Base-by-base conservation (phyloP, 140 eudicot genomes). In the Anethum foeniculum region DNA sequence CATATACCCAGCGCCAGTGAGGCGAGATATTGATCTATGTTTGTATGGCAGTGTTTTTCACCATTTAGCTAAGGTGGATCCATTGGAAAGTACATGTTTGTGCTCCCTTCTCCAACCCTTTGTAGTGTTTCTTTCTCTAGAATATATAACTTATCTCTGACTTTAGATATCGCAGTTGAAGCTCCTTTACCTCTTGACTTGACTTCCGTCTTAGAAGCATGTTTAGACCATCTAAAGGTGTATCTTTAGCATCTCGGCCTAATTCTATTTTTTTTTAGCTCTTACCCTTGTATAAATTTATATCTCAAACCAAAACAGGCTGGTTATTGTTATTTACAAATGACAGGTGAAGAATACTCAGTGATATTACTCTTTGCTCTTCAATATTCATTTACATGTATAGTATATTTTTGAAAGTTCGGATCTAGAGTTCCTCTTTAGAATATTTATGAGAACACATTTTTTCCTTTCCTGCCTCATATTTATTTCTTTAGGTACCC, bases 221-320 rank as follows among this genome's bases (percentile, higher is more conserved):
- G 94, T 62, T 94, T 96, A 23, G 49, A 80, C 94, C 92, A 90
- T 64, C 85, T 89, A 46, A 91, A 94, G 10, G 92, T 84, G 72
- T 84, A 91, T 71, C 80, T 86, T 38, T 94, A 94, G 15, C 96
- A 83, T 49, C 79, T 83, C 38, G 94, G 97, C 65, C 98, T 86
- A 14, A 52, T 52, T 18, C 23, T 16, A 52, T 52, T 52, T 18
- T 6, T 7, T 19, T 58, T 6, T 58, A n/a, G 30, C 67, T 58
- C 67, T 58, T 23, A 14, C 5, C 67, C 60, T 52, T n/a, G 67
- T 58, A 8, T 58, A 23, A 58, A 58, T 58, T n/a, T 23, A 6
- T 23, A 58, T 23, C 14, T 58, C 14, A 58, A 23, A 58, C 4
- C 4, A 23, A 52, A 52, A 52, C 21, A 58, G 67, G 15, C 34